Conservation (phyloP, 2,329 filamentous ascomycete genomes). For the Clonostachys sp. region DNA sequence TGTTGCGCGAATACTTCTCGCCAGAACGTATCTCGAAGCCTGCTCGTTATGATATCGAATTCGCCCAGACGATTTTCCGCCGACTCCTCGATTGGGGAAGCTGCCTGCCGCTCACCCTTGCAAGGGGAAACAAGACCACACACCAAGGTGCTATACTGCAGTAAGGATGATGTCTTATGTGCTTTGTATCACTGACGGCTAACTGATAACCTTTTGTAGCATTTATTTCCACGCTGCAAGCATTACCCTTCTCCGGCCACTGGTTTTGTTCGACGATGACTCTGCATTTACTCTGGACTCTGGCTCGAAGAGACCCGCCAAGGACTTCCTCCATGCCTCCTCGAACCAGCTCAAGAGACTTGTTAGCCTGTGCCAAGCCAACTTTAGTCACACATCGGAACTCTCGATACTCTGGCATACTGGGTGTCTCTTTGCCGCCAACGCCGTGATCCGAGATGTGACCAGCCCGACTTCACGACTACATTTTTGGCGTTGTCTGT, state of each 20-base stretch:
- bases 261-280: not conserved
- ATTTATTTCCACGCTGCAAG: conserved; percentile 4
- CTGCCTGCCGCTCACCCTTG: conserved; percentile 1
- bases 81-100: conserved; percentile 2
- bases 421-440: conserved; percentile 4
- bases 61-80: not conserved
- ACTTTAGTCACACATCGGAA: not conserved
- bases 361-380: conserved; percentile 1
- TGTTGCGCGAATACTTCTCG: not conserved
- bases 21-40: not conserved
- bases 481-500: conserved; percentile 2
- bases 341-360: conserved; percentile 3
- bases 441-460: not conserved
- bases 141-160: conserved; percentile 4
- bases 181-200: not conserved
- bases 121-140: conserved; percentile 4
- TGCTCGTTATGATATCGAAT: not conserved
- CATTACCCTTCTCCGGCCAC: conserved; percentile 1
- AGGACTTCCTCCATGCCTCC: not conserved
- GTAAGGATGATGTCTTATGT: not conserved
- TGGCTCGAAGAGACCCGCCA: too few species aligned
- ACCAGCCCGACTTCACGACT: not conserved
- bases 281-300: too few species aligned
- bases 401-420: conserved; percentile 5
- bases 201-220: not conserved